These are phyloP conservation scores for Trifolium dubium DNA, from an alignment of 306 rosid genomes.

Conservation along the genomic window DNA sequence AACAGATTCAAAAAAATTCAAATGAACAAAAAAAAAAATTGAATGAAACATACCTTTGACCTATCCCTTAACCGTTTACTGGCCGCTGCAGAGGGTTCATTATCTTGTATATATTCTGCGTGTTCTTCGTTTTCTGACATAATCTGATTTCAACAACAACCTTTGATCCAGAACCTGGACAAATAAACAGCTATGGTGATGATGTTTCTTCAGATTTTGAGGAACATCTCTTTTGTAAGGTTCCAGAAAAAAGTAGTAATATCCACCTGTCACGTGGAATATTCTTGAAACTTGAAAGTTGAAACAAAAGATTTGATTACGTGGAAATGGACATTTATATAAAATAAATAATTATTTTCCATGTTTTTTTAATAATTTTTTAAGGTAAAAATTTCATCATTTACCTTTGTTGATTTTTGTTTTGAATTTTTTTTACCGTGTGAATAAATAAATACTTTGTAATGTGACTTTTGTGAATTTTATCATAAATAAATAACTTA, in stretches of 20 bases:
- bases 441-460: no score
- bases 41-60: slow-evolving; percentile 59
- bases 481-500: no score
- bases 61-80: slow-evolving; percentile 64
- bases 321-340: background rate
- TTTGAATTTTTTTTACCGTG: no score
- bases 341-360: no score
- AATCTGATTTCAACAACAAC: background rate
- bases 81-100: slow-evolving; percentile 54
- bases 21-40: background rate
- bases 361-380: no score
- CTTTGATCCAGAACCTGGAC: background rate
- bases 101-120: slow-evolving; percentile 49
- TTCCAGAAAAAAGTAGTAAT: background rate
- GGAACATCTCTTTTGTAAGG: background rate
- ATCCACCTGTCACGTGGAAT: background rate
- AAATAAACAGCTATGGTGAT: background rate
- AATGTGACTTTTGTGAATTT: no score
- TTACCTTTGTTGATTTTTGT: no score
- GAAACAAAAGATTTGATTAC: background rate
- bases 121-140: slow-evolving; percentile 66
- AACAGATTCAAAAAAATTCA: slow-evolving; percentile 28
- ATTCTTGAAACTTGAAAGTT: no score
- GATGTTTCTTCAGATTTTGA: background rate
- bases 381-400: no score